Evolutionary conservation across 2,329 filamentous ascomycete genomes (phyloP).

Genomic region (Talaromyces sp.): DNA sequence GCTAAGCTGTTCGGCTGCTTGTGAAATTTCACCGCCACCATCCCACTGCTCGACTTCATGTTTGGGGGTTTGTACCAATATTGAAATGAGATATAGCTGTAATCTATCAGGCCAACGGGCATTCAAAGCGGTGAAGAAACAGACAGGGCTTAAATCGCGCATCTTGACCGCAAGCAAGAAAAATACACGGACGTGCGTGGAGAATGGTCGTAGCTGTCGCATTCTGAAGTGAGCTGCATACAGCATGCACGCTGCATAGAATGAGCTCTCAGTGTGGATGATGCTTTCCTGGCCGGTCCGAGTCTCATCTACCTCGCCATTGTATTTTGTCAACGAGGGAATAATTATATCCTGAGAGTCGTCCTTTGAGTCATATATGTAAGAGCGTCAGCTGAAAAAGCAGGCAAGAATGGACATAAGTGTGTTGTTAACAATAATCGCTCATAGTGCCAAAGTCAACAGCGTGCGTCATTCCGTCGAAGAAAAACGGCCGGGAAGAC

Average conservation of each 20-base stretch:
- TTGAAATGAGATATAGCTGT: not conserved
- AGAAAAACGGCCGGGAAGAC: conserved; percentile 1
- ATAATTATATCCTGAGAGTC: not conserved
- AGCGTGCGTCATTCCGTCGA: conserved; percentile 3
- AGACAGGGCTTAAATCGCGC: conserved; percentile 5
- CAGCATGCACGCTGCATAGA: not conserved
- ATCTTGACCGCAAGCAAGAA: not conserved
- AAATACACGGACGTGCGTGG: not conserved
- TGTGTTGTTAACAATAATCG: not conserved
- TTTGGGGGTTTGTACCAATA: not conserved
- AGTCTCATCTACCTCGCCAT: not conserved
- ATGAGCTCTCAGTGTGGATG: not conserved
- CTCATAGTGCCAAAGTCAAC: not conserved
- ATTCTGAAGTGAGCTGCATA: not conserved
- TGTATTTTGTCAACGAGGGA: not conserved
- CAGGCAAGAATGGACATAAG: not conserved
- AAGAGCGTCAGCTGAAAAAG: not conserved
- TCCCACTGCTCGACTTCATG: not conserved
- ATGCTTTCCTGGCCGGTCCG: not conserved
- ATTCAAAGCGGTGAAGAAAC: not conserved
- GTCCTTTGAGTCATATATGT: not conserved
- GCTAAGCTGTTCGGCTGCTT: not conserved
- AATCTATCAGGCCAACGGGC: not conserved
- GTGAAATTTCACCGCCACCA: conserved; percentile 4
- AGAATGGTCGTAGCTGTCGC: not conserved